Evolutionary conservation across 2,329 filamentous ascomycete genomes (phyloP), one percentile per base, ranked within the genome.

Genomic region (Drechslera avenae): DNA sequence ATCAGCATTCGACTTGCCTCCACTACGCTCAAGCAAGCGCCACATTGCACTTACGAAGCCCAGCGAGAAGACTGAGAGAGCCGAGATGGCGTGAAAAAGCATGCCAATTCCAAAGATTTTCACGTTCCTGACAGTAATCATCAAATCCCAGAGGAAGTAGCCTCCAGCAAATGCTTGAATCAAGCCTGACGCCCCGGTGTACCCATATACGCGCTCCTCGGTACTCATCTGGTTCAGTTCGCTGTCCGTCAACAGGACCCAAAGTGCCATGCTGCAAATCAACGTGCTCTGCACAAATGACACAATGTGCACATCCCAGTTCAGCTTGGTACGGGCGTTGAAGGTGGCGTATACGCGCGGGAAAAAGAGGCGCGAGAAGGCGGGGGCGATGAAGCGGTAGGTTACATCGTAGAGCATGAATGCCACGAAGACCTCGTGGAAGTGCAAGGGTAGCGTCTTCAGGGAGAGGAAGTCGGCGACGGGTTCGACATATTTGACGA

Each of bases 221-320:
- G 82, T 84, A 63, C 83, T 77, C 84, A 90, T 89, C 39, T 76
- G 75, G 60, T 74, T 78, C 52, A 89, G 81, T 72, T 91, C 88
- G 33, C 85, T 76, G 71, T 94, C 90, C 34, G 69, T 74, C 46
- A 44, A 64, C 74, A 91, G 89, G 49, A 89, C 82, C 81, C 85
- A 92, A 13, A 94, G 75, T n/a, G 89, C 88, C 26, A 92, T 75
- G 39, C 62, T 71, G 71, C 87, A 90, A 75, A 95, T 89, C 47
- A 90, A 75, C 26, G 81, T 77, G 69, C 86, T 87, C 79, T 95
- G 90, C 48, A 90, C 79, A 60, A 94, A 82, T n/a, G 88, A 91
- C 26, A 94, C 90, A 47, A 93, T 86, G 69, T 93, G 90, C 18
- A 91, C 87, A 71, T 95, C 86, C 90, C 90, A 94, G 79, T 89